These are phyloP conservation scores for Xylogone sp. DNA, from an alignment of 2,329 filamentous ascomycete genomes.

Conservation along the genomic window DNA sequence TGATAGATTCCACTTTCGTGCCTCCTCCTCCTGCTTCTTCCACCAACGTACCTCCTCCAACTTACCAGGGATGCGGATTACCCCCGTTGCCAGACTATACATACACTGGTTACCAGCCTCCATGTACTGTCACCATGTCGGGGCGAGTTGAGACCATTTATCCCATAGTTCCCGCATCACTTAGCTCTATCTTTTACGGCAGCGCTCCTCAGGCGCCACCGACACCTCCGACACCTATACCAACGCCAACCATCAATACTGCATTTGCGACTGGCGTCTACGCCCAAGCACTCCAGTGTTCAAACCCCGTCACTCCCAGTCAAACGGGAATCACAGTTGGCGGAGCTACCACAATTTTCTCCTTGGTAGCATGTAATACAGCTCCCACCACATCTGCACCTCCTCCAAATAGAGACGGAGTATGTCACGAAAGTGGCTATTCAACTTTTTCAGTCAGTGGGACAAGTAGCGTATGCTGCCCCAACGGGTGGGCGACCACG, in stretches of 20 bases:
- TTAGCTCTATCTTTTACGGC: constrained; percentile 8
- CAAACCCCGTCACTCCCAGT: constrained; percentile 4
- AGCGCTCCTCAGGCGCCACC: not conserved
- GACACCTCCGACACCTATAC: not conserved
- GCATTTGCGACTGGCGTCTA: constrained; percentile 7
- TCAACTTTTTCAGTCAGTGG: constrained; percentile 10
- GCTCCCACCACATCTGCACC: not conserved
- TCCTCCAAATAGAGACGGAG: not conserved
- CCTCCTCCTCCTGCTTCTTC: constrained; percentile 1
- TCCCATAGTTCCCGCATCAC: constrained; percentile 8
- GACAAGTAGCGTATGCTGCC: constrained; percentile 11
- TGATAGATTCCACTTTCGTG: constrained; percentile 2
- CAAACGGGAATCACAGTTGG: constrained; percentile 4
- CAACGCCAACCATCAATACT: not conserved
- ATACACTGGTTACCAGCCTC: constrained; percentile 13
- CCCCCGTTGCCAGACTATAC: constrained; percentile 11
- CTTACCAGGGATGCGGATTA: constrained; percentile 10
- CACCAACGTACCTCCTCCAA: constrained; percentile 1
- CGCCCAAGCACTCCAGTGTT: constrained; percentile 10
- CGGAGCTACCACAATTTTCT: constrained; percentile 6
- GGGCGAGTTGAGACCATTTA: constrained; percentile 8
- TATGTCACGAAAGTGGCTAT: constrained; percentile 9
- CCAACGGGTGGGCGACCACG: constrained; percentile 9
- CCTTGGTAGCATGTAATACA: constrained; percentile 1
- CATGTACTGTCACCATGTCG: constrained; percentile 6